A percentile compares a stretch with the other conserved stretches of the same genome.
These are phyloP conservation scores for Colletotrichum ledebouriae DNA, from an alignment of 2,329 filamentous ascomycete genomes.

Conservation along the genomic window DNA sequence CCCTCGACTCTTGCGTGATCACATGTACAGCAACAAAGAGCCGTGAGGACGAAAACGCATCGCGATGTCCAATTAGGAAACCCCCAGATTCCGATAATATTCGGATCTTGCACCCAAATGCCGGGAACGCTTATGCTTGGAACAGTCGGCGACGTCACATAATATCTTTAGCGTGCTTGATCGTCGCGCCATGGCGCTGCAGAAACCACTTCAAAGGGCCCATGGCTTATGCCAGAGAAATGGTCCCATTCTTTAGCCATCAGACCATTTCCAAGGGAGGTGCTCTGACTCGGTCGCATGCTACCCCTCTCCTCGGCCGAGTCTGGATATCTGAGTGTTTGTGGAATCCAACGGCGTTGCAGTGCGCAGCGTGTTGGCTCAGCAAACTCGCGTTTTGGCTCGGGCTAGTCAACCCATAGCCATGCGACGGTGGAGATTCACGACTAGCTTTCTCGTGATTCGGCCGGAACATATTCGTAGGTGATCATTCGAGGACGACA, in stretches of 20 bases:
- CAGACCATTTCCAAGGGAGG: background rate
- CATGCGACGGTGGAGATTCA: background rate
- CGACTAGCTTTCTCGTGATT: background rate
- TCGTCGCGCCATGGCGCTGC: background rate
- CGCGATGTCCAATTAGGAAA: no score
- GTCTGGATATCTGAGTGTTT: background rate
- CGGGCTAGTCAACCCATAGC: background rate
- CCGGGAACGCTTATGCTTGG: background rate
- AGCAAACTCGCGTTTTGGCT: background rate
- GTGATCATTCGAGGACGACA: background rate
- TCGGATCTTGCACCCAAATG: slow-evolving; percentile 11
- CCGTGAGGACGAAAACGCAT: no score
- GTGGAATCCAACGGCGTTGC: slow-evolving; percentile 3
- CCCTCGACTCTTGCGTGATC: no score
- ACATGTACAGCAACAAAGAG: no score
- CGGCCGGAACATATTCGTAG: background rate
- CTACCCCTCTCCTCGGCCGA: background rate
- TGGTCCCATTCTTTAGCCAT: background rate
- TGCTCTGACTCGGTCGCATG: slow-evolving; percentile 17
- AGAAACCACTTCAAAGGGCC: background rate
- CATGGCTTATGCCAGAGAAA: slow-evolving; percentile 5
- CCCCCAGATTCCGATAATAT: background rate
- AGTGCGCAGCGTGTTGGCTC: background rate
- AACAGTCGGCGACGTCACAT: no score
- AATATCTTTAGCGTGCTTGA: no score